Evolutionary conservation across 2,329 filamentous ascomycete genomes (phyloP), one percentile per base, ranked within the genome.

Genomic region (Graphium sp.): DNA sequence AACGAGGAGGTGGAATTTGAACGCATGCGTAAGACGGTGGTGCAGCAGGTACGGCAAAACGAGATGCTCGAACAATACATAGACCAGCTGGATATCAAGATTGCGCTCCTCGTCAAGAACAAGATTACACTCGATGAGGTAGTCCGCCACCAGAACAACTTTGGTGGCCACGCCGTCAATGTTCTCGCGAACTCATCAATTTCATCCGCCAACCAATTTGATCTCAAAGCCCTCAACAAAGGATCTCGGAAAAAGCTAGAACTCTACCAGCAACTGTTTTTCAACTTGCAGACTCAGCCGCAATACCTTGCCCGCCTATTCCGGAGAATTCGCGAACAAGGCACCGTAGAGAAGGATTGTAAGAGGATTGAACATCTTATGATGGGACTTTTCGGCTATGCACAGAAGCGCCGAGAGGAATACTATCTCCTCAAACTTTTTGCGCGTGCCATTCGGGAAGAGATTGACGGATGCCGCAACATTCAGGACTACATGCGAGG

Each of bases 61-160:
- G 89, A 98, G 54, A 75, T 92, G 60, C 72, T 91, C 22, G 89
- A 98, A 53, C 84, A 94, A 48, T 98, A 98, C 46, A 93, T 98
- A 40, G 85, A 93, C 42, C 89, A 98, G 48, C 68, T 98, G 20
- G 91, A 98, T 46, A 93, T 98, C 61, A 98, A 98, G 58, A 98
- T 98, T 48, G 89, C 89, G 2, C 67, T 98, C 4, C 65, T 98
- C 12, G 89, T 98, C 43, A 95, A 95, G 65, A 98, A 98, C 67
- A 98, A 98, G 54, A 98, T 98, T 44, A 95, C 89, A 0, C 65
- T 98, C 4, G 89, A 98, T 45, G 91, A 98, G 53, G 89, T 98
- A 17, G 81, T 98, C 31, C 83, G 84, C 42, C 89, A 95, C 47
- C 89, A 98, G 46, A 87, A 79, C 57, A 91, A 93, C 49, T 94